A percentile compares a stretch with the other conserved stretches of the same genome.
These are phyloP conservation scores for Cladosporium sphaerospermum DNA, from an alignment of 2,329 filamentous ascomycete species.

Conservation along the genomic window DNA sequence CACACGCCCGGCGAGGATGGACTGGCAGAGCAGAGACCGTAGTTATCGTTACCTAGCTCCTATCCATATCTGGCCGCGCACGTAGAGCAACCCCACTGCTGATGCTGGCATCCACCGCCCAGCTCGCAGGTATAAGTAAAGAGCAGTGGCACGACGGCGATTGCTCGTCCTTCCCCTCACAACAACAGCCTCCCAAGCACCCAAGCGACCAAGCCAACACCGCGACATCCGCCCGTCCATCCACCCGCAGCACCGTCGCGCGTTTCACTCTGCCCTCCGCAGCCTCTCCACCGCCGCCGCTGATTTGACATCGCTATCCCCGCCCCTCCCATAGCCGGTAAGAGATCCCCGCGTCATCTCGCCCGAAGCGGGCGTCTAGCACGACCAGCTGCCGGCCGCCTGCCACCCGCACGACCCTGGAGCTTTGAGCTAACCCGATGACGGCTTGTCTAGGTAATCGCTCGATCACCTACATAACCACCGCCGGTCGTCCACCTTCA, in stretches of 20 bases:
- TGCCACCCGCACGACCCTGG: neutral
- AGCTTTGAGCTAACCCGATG: constrained; percentile 7
- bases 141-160: neutral
- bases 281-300: neutral
- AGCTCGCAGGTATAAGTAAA: neutral
- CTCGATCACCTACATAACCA: constrained; percentile 9
- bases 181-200: neutral
- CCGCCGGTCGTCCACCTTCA: neutral
- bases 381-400: neutral
- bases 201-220: neutral
- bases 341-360: constrained; percentile 2
- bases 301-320: constrained; percentile 2
- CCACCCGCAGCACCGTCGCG: neutral
- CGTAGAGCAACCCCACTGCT: neutral
- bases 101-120: neutral
- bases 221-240: neutral
- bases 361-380: neutral
- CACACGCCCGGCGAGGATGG: neutral
- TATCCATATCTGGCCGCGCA: neutral
- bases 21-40: neutral
- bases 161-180: neutral
- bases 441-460: constrained; percentile 9
- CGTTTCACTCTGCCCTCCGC: neutral
- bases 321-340: constrained; percentile 6
- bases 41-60: neutral